A percentile compares a stretch with the other conserved stretches of the same genome.
These are phyloP conservation scores for Pseudogymnoascus sp. DNA, from an alignment of 2,329 filamentous ascomycete species.

Conservation along the genomic window DNA sequence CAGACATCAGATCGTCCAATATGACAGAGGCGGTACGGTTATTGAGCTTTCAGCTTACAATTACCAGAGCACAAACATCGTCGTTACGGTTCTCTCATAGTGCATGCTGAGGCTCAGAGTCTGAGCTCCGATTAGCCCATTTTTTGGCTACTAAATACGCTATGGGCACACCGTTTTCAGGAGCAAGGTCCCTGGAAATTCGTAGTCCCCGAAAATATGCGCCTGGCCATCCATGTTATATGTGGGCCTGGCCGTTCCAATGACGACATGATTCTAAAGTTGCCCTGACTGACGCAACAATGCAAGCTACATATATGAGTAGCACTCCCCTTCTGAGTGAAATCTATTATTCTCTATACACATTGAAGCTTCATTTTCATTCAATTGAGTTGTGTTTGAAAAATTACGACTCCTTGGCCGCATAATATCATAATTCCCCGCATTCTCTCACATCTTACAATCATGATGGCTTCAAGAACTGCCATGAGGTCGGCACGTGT, in stretches of 20 bases:
- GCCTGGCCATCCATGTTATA: neutral
- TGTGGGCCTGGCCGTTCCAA: neutral
- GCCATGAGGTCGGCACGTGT: constrained; percentile 20
- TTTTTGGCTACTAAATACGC: constrained; percentile 1
- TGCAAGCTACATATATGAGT: neutral
- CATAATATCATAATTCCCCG: neutral
- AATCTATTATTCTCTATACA: neutral
- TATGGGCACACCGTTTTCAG: neutral
- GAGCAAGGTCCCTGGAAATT: neutral
- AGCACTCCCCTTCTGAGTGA: neutral
- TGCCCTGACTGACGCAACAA: neutral
- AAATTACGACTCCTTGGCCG: neutral
- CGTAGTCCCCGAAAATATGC: neutral
- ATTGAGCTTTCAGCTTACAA: neutral
- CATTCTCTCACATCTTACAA: constrained; percentile 1
- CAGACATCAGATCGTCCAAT: neutral
- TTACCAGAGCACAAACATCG: neutral
- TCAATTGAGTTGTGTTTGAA: neutral
- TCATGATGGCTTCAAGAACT: constrained; percentile 23
- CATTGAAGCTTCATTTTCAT: neutral
- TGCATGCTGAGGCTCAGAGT: neutral
- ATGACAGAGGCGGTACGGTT: neutral
- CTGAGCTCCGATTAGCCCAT: neutral
- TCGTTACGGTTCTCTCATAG: neutral
- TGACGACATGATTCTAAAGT: neutral